Conservation (phyloP, 208 protist species). For the Porcisia hertigi region DNA sequence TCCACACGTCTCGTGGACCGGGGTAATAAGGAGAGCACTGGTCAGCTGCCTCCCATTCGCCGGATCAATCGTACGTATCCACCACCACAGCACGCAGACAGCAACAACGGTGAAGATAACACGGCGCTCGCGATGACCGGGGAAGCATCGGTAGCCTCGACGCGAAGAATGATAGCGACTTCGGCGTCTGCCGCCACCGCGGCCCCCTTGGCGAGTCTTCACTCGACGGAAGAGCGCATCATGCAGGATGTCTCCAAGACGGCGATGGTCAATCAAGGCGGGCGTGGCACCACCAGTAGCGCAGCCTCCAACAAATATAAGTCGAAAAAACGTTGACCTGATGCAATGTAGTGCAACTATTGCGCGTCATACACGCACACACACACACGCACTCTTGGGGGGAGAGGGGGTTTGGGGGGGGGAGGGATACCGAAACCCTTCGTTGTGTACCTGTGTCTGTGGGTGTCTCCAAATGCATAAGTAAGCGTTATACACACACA, state of each 20-base stretch:
- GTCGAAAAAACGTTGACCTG: neutral
- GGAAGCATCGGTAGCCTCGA: neutral
- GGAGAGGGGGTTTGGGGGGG: too few relatives aligned
- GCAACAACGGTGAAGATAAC: neutral
- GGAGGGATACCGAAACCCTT: too few relatives aligned
- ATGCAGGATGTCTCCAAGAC: constrained; percentile 24
- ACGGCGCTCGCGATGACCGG: neutral
- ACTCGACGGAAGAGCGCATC: constrained; percentile 30
- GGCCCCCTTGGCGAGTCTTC: constrained; percentile 1
- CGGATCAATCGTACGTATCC: neutral
- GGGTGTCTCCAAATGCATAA: neutral
- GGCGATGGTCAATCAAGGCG: neutral
- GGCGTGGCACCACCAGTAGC: neutral
- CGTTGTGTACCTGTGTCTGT: constrained; percentile 4
- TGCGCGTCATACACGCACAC: neutral
- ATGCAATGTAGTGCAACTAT: neutral
- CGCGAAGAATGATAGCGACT: neutral
- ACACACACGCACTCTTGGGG: neutral
- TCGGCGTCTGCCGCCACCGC: neutral
- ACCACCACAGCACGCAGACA: neutral
- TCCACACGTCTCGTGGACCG: neutral
- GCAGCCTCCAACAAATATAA: neutral
- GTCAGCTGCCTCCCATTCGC: constrained; percentile 5
- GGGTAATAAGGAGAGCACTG: neutral
- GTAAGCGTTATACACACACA: neutral